These are phyloP conservation scores for Anthostomella pinea DNA, from an alignment of 2,329 filamentous ascomycete genomes.

Conservation along the genomic window DNA sequence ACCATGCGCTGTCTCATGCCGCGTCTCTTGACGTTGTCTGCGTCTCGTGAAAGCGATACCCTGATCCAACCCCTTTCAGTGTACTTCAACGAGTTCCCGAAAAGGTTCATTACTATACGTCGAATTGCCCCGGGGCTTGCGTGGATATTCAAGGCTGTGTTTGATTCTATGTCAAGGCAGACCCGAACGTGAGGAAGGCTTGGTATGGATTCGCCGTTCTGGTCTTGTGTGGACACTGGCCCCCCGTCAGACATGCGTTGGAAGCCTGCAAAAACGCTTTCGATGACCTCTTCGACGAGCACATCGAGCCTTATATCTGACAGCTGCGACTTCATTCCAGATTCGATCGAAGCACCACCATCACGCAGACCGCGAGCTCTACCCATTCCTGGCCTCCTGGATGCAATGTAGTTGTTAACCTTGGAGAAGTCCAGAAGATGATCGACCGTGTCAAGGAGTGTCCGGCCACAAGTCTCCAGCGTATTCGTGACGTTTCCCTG, in stretches of 20 bases:
- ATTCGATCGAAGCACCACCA: conserved; percentile 6
- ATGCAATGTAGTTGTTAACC: conserved; percentile 41
- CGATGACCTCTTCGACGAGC: conserved; percentile 44
- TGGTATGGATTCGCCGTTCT: conserved; percentile 8
- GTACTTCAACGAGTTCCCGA: conserved; percentile 62
- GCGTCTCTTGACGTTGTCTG: conserved; percentile 8
- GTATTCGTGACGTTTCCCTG: conserved; percentile 46
- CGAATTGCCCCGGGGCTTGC: conserved; percentile 49
- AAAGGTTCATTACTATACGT: conserved; percentile 60
- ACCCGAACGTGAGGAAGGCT: conserved; percentile 36
- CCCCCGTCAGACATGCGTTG: neutral
- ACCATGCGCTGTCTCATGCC: conserved; percentile 2
- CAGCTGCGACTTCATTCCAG: conserved; percentile 8
- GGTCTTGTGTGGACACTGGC: neutral
- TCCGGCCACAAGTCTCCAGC: conserved; percentile 49
- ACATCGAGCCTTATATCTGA: conserved; percentile 35
- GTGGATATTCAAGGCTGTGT: conserved; percentile 48
- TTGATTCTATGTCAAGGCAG: conserved; percentile 47
- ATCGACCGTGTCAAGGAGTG: conserved; percentile 51
- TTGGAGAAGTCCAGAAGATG: conserved; percentile 54
- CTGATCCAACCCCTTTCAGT: conserved; percentile 38
- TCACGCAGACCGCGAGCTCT: conserved; percentile 3
- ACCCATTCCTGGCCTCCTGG: conserved; percentile 15
- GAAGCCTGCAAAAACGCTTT: conserved; percentile 44
- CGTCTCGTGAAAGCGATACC: conserved; percentile 12